These are phyloP conservation scores for Euphrasia arctica DNA, from an alignment of 305 asterid genomes.

Conservation along the genomic window DNA sequence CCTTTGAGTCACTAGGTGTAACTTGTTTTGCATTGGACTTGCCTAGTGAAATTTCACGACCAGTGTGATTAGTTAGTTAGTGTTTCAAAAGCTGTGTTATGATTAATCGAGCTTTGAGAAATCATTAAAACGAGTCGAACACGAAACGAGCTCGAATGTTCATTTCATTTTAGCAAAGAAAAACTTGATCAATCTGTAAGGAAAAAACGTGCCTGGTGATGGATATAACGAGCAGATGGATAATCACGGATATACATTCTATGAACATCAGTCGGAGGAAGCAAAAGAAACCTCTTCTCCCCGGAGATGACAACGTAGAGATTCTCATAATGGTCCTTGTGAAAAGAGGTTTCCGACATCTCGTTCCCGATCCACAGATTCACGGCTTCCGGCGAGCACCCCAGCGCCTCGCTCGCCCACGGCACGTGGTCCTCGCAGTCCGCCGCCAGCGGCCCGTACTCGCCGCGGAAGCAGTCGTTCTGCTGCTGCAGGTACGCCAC, in stretches of 20 bases:
- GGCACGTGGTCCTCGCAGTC: slow-evolving; percentile 62
- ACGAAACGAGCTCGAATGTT: too few species aligned
- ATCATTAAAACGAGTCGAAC: too few species aligned
- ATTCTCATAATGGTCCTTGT: slow-evolving; percentile 91
- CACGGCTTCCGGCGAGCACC: slow-evolving; percentile 80
- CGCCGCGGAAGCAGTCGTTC: slow-evolving; percentile 86
- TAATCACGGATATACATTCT: slow-evolving; percentile 76
- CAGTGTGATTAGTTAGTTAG: too few species aligned
- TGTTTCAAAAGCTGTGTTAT: too few species aligned
- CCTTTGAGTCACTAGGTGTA: background rate
- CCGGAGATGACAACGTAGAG: slow-evolving; percentile 77
- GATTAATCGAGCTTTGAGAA: too few species aligned
- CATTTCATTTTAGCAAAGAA: background rate
- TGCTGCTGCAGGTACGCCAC: slow-evolving; percentile 87
- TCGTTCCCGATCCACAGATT: slow-evolving; percentile 80
- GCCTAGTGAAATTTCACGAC: too few species aligned
- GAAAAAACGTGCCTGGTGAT: slow-evolving; percentile 30
- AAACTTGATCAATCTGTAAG: background rate
- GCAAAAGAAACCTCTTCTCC: slow-evolving; percentile 68
- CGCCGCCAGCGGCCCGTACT: slow-evolving; percentile 49
- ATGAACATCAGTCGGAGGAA: slow-evolving; percentile 90
- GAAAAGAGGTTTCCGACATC: slow-evolving; percentile 71
- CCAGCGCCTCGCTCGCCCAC: slow-evolving; percentile 84
- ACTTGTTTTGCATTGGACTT: too few species aligned
- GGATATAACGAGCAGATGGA: slow-evolving; percentile 62